Percentiles rank a stretch among this genome's conserved stretches.
Conservation (phyloP, 352 stramenopile genomes). For the Pythium insidiosum region DNA sequence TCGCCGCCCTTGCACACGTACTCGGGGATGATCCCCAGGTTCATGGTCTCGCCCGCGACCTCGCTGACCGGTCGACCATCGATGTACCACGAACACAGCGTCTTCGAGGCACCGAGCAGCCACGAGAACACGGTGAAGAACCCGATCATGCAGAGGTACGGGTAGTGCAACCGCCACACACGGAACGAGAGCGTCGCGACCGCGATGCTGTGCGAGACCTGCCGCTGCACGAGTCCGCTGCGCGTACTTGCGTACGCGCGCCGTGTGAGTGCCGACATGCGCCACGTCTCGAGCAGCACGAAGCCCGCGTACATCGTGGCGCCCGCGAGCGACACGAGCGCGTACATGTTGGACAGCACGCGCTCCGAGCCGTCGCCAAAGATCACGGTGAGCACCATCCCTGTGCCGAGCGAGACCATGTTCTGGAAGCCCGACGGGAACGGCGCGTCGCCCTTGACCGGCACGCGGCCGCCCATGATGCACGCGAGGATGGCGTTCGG, state of each 20-base stretch:
- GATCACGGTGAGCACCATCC: constrained; percentile 2
- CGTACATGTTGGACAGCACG: constrained; percentile 3
- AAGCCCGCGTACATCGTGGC: background rate
- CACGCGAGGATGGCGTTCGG: constrained; percentile 3
- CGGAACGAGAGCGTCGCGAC: background rate
- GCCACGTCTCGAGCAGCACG: background rate
- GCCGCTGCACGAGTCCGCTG: background rate
- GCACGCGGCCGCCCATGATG: constrained; percentile 4
- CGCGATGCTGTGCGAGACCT: background rate
- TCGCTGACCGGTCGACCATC: background rate
- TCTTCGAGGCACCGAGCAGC: background rate
- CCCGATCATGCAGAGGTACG: background rate
- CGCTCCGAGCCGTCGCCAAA: constrained; percentile 3
- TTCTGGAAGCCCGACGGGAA: constrained; percentile 1
- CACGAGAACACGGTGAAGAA: constrained; percentile 4
- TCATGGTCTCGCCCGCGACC: background rate
- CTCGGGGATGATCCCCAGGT: background rate
- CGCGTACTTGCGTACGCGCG: background rate
- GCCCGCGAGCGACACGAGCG: background rate
- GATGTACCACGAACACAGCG: constrained; percentile 1
- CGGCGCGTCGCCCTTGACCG: background rate
- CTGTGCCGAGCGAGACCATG: background rate
- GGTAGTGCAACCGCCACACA: constrained; percentile 1
- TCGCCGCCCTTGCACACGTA: background rate
- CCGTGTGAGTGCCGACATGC: background rate